Evolutionary conservation across 2,329 filamentous ascomycete genomes (phyloP).

Genomic region (Beauveria medogensis): DNA sequence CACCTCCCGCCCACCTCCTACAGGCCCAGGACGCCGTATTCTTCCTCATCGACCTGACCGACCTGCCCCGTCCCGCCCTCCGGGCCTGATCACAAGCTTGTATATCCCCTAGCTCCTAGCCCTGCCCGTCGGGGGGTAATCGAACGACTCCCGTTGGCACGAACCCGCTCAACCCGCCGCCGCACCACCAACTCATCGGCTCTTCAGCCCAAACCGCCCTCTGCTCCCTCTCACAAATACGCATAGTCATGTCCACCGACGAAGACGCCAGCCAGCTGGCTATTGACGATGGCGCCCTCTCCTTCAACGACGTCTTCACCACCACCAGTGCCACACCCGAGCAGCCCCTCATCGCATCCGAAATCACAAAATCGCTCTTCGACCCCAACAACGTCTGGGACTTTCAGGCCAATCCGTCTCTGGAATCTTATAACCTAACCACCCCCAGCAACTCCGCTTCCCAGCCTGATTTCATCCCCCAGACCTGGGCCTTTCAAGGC

Average conservation of each 20-base stretch:
- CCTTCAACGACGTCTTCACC: conserved; percentile 26
- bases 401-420: conserved; percentile 40
- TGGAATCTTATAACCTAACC: conserved; percentile 35
- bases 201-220: background rate
- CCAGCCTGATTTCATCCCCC: conserved; percentile 24
- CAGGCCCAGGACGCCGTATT: background rate
- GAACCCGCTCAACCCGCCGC: background rate
- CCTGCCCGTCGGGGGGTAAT: background rate
- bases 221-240: background rate
- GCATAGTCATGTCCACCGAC: conserved; percentile 30
- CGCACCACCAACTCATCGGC: background rate
- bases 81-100: background rate
- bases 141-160: background rate
- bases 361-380: conserved; percentile 29
- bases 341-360: conserved; percentile 22
- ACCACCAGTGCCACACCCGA: conserved; percentile 23
- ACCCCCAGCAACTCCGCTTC: conserved; percentile 27
- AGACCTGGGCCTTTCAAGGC: conserved; percentile 27
- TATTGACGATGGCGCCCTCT: conserved; percentile 34
- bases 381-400: conserved; percentile 30
- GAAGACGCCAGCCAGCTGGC: conserved; percentile 35
- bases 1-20: too few relatives aligned
- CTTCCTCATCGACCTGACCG: background rate
- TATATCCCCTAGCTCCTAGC: background rate
- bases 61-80: background rate